Evolutionary conservation across 306 rosid species (phyloP), one percentile per base, ranked within the genome.

Genomic region (Trifolium subterraneum): DNA sequence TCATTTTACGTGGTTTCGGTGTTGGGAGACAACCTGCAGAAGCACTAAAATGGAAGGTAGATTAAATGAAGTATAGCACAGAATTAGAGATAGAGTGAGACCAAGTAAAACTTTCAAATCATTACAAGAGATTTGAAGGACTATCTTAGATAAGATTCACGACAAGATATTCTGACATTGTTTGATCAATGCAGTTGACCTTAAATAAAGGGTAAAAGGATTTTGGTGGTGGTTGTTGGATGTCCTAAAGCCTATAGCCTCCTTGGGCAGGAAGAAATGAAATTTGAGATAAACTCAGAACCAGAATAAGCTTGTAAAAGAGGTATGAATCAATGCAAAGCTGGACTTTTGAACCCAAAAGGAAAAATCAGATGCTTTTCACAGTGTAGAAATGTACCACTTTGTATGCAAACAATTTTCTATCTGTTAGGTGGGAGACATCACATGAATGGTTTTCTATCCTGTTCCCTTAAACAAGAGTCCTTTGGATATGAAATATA

Each of bases 201-300:
- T 12, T 22, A 23, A 12, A n/a, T 1, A 9, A 56, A 56, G 35
- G 31, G 62, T 11, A 56, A 11, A 56, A 10, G 33, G n/a, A 35
- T 14, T 56, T 20, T 56, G 33, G 15, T 22, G 62, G 35, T 51
- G 62, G 31, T 22, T 4, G n/a, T 64, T 45, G 75, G 68, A 81
- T 64, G 29, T 12, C 52, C 63, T 35, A 38, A 61, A 47, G 8
- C 5, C 19, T 8, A n/a, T 12, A 47, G 18, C 11, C 13, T 71
- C 54, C 54, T 18, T 27, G 47, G 36, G 31, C 22, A 4, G 52
- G n/a, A 51, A 16, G 48, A 42, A 64, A 51, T 59, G 25, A 63
- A 60, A 67, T 25, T 60, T 51, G 71, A 56, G 58, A 66, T 36
- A 56, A 72, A 55, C 19, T 56, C 61, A 38, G 41, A 38, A 60